Conservation (phyloP, 1,284 basidiomycete genomes). For the Melanopsichium pennsylvanicum region DNA sequence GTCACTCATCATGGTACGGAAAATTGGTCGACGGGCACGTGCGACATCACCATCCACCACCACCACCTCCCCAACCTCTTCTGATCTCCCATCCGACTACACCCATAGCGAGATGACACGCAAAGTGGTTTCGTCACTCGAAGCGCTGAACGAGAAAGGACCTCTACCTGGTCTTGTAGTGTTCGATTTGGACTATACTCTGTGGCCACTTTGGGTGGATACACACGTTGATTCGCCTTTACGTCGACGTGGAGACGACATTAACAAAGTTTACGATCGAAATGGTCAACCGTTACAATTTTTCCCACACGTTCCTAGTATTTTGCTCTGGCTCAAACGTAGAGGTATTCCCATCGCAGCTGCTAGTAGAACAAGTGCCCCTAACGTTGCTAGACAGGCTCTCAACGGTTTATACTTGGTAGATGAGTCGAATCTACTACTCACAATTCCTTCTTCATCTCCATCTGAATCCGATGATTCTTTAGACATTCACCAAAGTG, state of each 20-base stretch:
- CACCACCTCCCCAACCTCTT: constrained; percentile 1
- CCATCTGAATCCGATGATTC: background rate
- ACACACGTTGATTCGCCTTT: constrained; percentile 59
- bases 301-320: constrained; percentile 58
- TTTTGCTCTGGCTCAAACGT: constrained; percentile 48
- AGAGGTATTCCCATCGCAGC: constrained; percentile 47
- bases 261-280: constrained; percentile 57
- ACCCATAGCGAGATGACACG: background rate
- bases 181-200: constrained; percentile 63
- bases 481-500: background rate
- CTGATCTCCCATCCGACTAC: background rate
- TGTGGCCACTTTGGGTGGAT: constrained; percentile 64
- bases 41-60: background rate
- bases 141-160: constrained; percentile 1
- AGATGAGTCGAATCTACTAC: constrained; percentile 17
- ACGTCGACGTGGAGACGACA: constrained; percentile 27
- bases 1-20: constrained; percentile 7
- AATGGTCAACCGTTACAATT: constrained; percentile 46
- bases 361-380: constrained; percentile 57
- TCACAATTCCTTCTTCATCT: too few species aligned
- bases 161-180: constrained; percentile 53
- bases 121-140: constrained; percentile 8
- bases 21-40: constrained; percentile 20
- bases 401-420: constrained; percentile 48
- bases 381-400: constrained; percentile 55